Conservation (phyloP, 768 basidiomycete genomes). For the Suillus luteus region DNA sequence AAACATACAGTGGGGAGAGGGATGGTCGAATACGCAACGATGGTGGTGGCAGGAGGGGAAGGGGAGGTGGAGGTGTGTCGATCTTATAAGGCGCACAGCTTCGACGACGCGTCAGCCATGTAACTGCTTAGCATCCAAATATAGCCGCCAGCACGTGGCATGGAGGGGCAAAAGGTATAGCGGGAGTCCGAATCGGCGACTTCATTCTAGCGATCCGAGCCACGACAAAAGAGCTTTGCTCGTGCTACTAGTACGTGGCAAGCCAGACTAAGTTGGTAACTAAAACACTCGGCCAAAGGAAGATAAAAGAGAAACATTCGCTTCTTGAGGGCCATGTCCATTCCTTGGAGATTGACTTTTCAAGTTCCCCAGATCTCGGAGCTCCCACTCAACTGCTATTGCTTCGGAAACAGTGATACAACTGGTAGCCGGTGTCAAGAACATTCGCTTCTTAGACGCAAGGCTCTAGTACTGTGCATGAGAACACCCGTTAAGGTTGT, state of each 20-base stretch:
- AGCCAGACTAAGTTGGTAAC: background rate
- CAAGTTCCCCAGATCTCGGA: slow-evolving; percentile 3
- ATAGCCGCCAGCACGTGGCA: slow-evolving; percentile 7
- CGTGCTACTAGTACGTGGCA: background rate
- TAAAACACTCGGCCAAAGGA: background rate
- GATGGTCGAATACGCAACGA: background rate
- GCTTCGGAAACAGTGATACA: background rate
- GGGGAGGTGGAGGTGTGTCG: slow-evolving; percentile 1
- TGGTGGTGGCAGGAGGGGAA: slow-evolving; percentile 7
- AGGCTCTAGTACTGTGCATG: too few species aligned
- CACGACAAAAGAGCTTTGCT: background rate
- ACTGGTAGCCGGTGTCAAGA: too few species aligned
- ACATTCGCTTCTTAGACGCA: too few species aligned
- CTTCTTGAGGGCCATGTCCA: slow-evolving; percentile 19
- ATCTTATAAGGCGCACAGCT: slow-evolving; percentile 33
- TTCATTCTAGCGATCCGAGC: background rate
- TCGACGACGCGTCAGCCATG: slow-evolving; percentile 34
- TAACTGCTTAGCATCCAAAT: slow-evolving; percentile 9
- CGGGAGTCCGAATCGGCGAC: slow-evolving; percentile 5
- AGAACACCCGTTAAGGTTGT: too few species aligned
- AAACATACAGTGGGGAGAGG: slow-evolving; percentile 7
- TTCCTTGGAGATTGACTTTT: slow-evolving; percentile 7
- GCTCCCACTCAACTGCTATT: too few species aligned
- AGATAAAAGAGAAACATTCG: background rate
- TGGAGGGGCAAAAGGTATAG: background rate